Evolutionary conservation across 1,139 yeast genomes (phyloP).

Genomic region (Yarrowia galli): DNA sequence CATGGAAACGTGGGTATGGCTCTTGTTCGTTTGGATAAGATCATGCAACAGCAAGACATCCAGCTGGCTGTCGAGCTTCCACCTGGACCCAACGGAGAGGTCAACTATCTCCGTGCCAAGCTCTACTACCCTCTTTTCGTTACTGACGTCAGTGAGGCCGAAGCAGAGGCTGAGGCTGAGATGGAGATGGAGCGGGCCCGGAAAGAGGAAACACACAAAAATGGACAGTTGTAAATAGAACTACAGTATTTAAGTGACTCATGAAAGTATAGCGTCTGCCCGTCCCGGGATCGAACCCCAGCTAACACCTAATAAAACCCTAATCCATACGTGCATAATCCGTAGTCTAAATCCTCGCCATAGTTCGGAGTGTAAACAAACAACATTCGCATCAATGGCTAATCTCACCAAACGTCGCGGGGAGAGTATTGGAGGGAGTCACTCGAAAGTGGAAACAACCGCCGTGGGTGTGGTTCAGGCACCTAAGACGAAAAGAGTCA

Average conservation of each 20-base stretch:
- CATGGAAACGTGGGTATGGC: constrained; percentile 73
- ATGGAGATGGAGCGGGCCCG: constrained; percentile 2
- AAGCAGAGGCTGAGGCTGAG: constrained; percentile 12
- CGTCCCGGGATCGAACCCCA: neutral
- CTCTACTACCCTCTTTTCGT: constrained; percentile 30
- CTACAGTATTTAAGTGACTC: neutral
- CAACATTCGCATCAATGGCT: constrained; percentile 20
- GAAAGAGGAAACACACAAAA: neutral
- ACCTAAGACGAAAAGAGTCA: constrained; percentile 10
- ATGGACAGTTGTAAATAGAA: constrained; percentile 23
- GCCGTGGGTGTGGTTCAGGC: constrained; percentile 7
- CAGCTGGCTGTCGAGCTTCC: constrained; percentile 32
- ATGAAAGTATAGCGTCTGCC: neutral
- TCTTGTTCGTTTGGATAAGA: constrained; percentile 59
- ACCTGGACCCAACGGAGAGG: constrained; percentile 34
- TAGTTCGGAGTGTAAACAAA: constrained; percentile 12
- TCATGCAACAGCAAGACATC: constrained; percentile 42
- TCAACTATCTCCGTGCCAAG: constrained; percentile 29
- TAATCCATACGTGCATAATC: constrained; percentile 16
- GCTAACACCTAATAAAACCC: neutral
- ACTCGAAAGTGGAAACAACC: neutral
- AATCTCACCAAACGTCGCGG: constrained; percentile 20
- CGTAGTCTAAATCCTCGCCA: constrained; percentile 2
- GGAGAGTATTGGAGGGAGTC: constrained; percentile 12
- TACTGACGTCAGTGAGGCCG: constrained; percentile 27